Percentiles rank a stretch among this genome's conserved stretches.
Evolutionary conservation across 1,284 basidiomycete genomes (phyloP).

Genomic region (Papiliotrema terrestris): DNA sequence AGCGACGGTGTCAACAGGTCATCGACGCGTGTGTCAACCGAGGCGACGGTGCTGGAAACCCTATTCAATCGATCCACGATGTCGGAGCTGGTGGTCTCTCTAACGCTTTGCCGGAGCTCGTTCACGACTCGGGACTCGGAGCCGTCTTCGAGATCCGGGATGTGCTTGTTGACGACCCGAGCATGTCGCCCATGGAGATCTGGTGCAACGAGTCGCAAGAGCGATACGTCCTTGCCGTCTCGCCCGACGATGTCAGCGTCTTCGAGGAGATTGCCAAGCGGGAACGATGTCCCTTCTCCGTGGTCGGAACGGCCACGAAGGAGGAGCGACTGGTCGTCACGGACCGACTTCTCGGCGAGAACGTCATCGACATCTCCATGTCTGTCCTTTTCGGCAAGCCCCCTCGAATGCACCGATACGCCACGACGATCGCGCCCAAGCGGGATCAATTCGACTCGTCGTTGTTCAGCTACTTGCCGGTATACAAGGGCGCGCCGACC

Average conservation of each 20-base stretch:
- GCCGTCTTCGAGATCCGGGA: slow-evolving; percentile 94
- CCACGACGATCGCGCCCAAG: slow-evolving; percentile 57
- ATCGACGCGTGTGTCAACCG: slow-evolving; percentile 83
- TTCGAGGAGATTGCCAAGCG: slow-evolving; percentile 79
- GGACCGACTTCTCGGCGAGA: slow-evolving; percentile 73
- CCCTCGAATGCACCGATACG: slow-evolving; percentile 81
- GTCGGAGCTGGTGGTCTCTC: slow-evolving; percentile 96
- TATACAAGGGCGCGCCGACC: slow-evolving; percentile 36
- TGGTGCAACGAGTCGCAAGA: slow-evolving; percentile 99
- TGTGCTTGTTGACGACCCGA: slow-evolving; percentile 82
- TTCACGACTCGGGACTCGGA: slow-evolving; percentile 89
- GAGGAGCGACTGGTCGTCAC: slow-evolving; percentile 84
- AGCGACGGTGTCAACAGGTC: slow-evolving; percentile 93
- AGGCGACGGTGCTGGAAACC: slow-evolving; percentile 58
- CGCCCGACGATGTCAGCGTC: slow-evolving; percentile 53
- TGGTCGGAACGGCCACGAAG: slow-evolving; percentile 81
- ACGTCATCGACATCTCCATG: slow-evolving; percentile 89
- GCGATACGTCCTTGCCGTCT: slow-evolving; percentile 89
- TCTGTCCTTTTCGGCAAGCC: slow-evolving; percentile 94
- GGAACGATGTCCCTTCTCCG: slow-evolving; percentile 82
- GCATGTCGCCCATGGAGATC: slow-evolving; percentile 99
- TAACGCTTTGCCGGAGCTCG: slow-evolving; percentile 94
- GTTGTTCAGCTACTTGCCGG: slow-evolving; percentile 61
- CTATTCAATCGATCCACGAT: slow-evolving; percentile 95
- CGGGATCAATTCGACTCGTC: slow-evolving; percentile 68